Conservation (phyloP, 805 yeast genomes). For the Metschnikowia dekortorum region DNA sequence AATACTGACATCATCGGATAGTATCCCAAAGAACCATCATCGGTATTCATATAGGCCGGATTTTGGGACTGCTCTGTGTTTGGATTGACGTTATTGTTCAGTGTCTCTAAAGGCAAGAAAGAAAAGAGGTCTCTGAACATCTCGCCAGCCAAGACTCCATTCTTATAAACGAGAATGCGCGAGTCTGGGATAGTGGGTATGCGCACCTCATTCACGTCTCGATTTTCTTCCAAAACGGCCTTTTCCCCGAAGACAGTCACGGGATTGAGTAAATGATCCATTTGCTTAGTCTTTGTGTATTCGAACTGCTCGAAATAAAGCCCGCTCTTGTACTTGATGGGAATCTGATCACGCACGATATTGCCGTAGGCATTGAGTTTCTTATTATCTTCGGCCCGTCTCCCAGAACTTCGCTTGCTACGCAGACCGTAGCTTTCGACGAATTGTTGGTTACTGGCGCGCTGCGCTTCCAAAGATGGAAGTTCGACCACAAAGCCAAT, state of each 20-base stretch:
- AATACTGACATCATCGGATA: conserved; percentile 86
- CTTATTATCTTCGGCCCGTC: conserved; percentile 10
- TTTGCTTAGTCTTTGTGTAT: conserved; percentile 60
- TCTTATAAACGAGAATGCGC: conserved; percentile 63
- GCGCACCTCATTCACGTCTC: conserved; percentile 22
- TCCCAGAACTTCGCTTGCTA: conserved; percentile 1
- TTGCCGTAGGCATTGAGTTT: conserved; percentile 27
- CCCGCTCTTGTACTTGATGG: conserved; percentile 74
- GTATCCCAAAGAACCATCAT: conserved; percentile 86
- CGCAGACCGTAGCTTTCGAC: conserved; percentile 1
- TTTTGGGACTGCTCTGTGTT: conserved; percentile 34
- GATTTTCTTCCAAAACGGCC: conserved; percentile 50
- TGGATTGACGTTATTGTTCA: conserved; percentile 24
- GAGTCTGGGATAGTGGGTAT: conserved; percentile 53
- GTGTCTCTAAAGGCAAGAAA: conserved; percentile 76
- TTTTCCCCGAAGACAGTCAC: conserved; percentile 67
- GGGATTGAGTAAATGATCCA: conserved; percentile 73
- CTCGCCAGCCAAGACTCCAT: conserved; percentile 65
- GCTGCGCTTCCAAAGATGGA: conserved; percentile 51
- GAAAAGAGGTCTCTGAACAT: conserved; percentile 67
- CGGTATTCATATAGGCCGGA: conserved; percentile 42
- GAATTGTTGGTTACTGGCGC: conserved; percentile 33
- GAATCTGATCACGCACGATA: conserved; percentile 76
- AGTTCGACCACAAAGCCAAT: conserved; percentile 72
- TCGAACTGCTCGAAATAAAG: conserved; percentile 84